Base-by-base conservation (phyloP, 192 early-diverging fungal species). In the Linnemannia schmuckeri region DNA sequence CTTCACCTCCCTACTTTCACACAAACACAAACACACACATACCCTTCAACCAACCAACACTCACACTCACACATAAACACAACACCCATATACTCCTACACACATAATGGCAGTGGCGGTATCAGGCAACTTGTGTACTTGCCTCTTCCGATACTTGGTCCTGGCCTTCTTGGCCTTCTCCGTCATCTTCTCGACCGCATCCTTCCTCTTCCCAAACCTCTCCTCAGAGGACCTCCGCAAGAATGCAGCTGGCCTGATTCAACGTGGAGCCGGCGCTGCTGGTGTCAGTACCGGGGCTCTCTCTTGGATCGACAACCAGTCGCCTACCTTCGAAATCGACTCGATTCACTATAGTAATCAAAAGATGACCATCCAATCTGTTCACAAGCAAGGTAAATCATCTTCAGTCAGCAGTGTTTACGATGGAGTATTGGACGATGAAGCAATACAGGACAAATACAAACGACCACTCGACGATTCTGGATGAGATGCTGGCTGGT, bases 161-260 rank as follows among this genome's bases (percentile, higher is more conserved):
- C 66, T 87, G 6, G 79, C 35, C 37, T 87, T 87, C 68, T 54
- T 87, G 42, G 76, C 76, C 54, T 87, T 78, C 68, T 74, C 79
- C n/a, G 57, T 87, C 70, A 27, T 87, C 47, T 87, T 78, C 46
- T 68, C 85, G 6, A 81, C 79, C 10, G 75, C 74, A 7, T 81
- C 74, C n/a, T 47, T 87, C 46, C 38, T 87, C 10, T 83, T 83
- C 63, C 80, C 80, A 1, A 55, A 83, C 72, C 18, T 83, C 46
- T 70, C 70, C 42, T 87, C 85, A 6, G 80, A 81, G 75, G 80
- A 81, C 71, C 79, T 87, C 42, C 85, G 85, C 76, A 87, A 87
- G 85, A 87, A 87, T 87, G 85, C 85, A 78, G 85, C 85, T 81
- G 85, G 80, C 18, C 75, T 87, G 79, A 87, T 87, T 81, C 85